Percentiles rank a stretch among this genome's conserved stretches.
Conservation (phyloP, 495 filamentous ascomycete genomes). For the Neurospora africana region DNA sequence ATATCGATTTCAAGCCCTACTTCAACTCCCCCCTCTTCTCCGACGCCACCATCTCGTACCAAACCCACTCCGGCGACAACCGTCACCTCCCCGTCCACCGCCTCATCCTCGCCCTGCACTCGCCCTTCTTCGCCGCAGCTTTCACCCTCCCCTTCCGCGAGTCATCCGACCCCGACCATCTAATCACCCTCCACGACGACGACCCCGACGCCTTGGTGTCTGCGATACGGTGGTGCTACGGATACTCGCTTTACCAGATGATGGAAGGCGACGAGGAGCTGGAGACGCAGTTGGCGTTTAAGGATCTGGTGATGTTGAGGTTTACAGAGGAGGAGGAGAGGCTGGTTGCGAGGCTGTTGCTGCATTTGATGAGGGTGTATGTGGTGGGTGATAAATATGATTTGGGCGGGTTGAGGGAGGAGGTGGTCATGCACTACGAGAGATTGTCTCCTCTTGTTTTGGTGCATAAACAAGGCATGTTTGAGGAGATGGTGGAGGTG, state of each 20-base stretch:
- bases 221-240: neutral
- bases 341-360: neutral
- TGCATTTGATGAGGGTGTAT: neutral
- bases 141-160: neutral
- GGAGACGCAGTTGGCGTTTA: neutral
- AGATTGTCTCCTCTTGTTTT: neutral
- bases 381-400: neutral
- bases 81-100: neutral
- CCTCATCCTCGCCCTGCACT: neutral
- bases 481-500: neutral
- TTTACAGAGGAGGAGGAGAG: neutral
- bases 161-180: neutral
- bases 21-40: neutral
- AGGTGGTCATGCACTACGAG: neutral
- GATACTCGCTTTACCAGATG: neutral
- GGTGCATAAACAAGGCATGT: neutral
- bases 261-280: neutral
- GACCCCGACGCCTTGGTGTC: neutral
- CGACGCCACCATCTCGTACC: neutral
- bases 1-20: neutral
- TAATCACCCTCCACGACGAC: neutral
- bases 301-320: neutral
- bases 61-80: neutral
- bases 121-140: neutral
- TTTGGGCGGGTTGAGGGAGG: neutral